Base-by-base conservation (phyloP, 345 rosid species). In the Gossypium herbaceum region DNA sequence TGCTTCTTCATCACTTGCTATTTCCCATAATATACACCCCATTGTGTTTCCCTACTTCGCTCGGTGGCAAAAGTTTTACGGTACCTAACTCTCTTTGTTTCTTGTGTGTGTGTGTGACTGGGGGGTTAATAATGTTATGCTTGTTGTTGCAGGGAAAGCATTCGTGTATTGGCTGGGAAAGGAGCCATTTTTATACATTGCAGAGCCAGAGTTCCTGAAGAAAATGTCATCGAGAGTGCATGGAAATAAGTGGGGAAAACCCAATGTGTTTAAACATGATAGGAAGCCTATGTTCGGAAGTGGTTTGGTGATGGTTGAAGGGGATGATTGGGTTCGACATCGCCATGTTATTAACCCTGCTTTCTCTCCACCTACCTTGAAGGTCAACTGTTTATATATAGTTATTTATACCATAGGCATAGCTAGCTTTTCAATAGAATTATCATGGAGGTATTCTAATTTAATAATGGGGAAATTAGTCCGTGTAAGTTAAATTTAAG, bases 171-270 rank as follows among this genome's bases (percentile, higher is more conserved):
- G 99, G 99, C 78, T 93, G 34, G 99, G 99, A 4, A 88, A 89
- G 41, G 98, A 91, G 86, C 99, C 99, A 12, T 93, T 95, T 81
- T 75, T 95, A 72, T 91, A 91, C 75, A 83, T 95, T 15, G 97
- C 99, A 27, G 97, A 95, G 11, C 97, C 98, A 2, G 93, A 88
- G 75, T 95, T 95, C 79, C 88, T 95, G 13, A 91, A 88, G 73
- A 83, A 59, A 45, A 84, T 95, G 90, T 84, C 97, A 3, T 70
- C 80, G 12, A 97, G 97, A 17, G 88, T 95, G 2, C 71, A 85
- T 88, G 99, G 97, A 11, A 95, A 91, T 85, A 87, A 85, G 20
- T 90, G 98, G 99, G 99, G 99, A 65, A 95, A 95, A 73, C 99
- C 98, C 51, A 70, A 61, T 56, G 92, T 95, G 24, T 89, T 93